phyloP scores from a whole-genome alignment of 306 rosid species.

The Spatholobus suberectus region DNA sequence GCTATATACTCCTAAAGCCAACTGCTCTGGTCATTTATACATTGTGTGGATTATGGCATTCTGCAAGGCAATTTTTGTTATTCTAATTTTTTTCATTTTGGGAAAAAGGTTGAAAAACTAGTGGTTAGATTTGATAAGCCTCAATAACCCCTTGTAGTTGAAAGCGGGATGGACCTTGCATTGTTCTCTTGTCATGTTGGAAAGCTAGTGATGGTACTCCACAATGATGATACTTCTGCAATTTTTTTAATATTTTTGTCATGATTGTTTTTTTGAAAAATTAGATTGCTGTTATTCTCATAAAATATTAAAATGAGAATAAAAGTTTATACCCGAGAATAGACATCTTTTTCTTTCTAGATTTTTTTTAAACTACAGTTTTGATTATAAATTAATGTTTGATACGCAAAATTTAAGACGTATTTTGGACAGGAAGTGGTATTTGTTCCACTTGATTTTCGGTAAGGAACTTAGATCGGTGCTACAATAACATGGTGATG shows the following conservation, averaged over 20 bases:
- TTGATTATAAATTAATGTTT: neutral
- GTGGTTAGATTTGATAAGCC: conserved; percentile 59
- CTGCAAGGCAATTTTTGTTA: conserved; percentile 58
- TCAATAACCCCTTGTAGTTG: conserved; percentile 79
- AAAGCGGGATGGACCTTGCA: conserved; percentile 57
- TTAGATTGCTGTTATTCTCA: neutral
- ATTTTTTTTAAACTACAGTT: neutral
- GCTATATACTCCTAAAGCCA: conserved; percentile 46
- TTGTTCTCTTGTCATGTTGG: conserved; percentile 45
- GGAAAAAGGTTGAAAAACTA: conserved; percentile 55
- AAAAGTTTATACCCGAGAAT: neutral
- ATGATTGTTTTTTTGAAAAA: neutral
- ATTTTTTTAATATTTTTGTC: neutral
- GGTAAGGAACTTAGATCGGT: neutral
- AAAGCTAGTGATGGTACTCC: conserved; percentile 44
- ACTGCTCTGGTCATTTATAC: conserved; percentile 50
- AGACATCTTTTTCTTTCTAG: neutral
- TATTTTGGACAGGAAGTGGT: neutral
- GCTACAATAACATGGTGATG: neutral
- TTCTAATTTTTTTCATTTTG: conserved; percentile 40
- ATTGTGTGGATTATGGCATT: conserved; percentile 53
- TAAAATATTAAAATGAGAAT: neutral
- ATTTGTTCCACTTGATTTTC: neutral
- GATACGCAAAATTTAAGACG: neutral
- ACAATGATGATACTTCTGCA: conserved; percentile 43